These are phyloP conservation scores for Paraphaeosphaeria sporulosa DNA, from an alignment of 2,329 filamentous ascomycete species.

Conservation along the genomic window DNA sequence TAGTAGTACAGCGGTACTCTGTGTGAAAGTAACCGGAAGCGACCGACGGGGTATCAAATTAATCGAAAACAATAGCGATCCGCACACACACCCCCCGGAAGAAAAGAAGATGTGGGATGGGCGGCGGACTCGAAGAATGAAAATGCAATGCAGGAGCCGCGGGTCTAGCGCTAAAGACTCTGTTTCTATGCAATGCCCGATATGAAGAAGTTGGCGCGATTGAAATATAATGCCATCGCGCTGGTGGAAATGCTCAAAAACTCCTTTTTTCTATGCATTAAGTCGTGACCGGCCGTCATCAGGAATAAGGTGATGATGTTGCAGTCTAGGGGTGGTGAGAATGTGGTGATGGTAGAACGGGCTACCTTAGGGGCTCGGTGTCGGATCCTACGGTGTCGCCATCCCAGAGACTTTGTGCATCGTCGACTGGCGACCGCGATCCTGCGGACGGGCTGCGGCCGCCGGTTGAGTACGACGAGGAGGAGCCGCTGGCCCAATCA, in stretches of 20 bases:
- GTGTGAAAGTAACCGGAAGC: slow-evolving; percentile 23
- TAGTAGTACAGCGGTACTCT: slow-evolving; percentile 31
- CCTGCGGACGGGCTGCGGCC: slow-evolving; percentile 64
- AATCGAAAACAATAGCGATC: slow-evolving; percentile 14
- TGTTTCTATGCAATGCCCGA: slow-evolving; percentile 31
- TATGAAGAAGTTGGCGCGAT: slow-evolving; percentile 25
- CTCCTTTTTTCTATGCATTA: slow-evolving; percentile 45
- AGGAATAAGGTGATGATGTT: slow-evolving; percentile 23
- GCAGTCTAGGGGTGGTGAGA: slow-evolving; percentile 29
- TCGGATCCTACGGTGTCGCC: slow-evolving; percentile 63
- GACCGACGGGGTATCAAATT: slow-evolving; percentile 44
- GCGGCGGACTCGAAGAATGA: neutral
- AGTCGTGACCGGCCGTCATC: slow-evolving; percentile 45
- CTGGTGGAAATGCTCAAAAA: slow-evolving; percentile 46
- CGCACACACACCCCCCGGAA: slow-evolving; percentile 3
- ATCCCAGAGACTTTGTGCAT: slow-evolving; percentile 64
- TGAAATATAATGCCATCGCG: slow-evolving; percentile 29
- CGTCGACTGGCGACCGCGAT: slow-evolving; percentile 60
- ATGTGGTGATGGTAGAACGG: slow-evolving; percentile 20
- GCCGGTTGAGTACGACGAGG: slow-evolving; percentile 74
- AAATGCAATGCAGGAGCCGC: slow-evolving; percentile 21
- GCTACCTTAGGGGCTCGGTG: slow-evolving; percentile 43
- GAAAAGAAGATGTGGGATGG: neutral
- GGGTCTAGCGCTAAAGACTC: slow-evolving; percentile 25
- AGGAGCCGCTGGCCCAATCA: slow-evolving; percentile 89